These are phyloP conservation scores for Triglochin maritima DNA, from an alignment of 106 monocot genomes.

Conservation along the genomic window DNA sequence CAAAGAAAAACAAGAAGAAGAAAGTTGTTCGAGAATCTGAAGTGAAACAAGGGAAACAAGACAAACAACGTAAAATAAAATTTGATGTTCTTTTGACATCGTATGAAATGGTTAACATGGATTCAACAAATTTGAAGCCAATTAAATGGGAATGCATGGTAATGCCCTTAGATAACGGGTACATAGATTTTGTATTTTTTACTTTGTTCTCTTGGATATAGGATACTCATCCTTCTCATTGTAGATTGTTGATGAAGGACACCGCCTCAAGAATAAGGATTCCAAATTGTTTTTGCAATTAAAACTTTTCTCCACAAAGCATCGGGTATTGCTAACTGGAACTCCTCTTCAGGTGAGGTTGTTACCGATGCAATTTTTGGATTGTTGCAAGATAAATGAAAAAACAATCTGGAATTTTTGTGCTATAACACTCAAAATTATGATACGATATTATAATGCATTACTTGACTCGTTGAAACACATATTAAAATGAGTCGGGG, in stretches of 20 bases:
- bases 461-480: too few relatives aligned
- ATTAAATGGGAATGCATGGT: constrained; percentile 96
- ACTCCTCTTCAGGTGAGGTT: constrained; percentile 89
- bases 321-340: constrained; percentile 93
- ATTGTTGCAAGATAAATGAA: too few relatives aligned
- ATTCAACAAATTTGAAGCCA: constrained; percentile 61
- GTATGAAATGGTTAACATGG: constrained; percentile 98
- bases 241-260: constrained; percentile 96
- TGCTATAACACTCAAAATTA: too few relatives aligned
- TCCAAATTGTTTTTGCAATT: constrained; percentile 92
- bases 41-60: constrained; percentile 23
- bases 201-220: not conserved
- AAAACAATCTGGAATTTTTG: too few relatives aligned
- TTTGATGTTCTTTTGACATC: constrained; percentile 99
- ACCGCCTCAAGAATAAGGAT: constrained; percentile 96
- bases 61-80: constrained; percentile 46
- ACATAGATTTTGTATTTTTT: not conserved
- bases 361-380: not conserved
- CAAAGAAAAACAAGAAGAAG: constrained; percentile 49
- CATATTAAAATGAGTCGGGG: too few relatives aligned
- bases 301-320: constrained; percentile 72
- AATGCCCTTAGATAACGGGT: constrained; percentile 1
- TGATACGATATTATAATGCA: too few relatives aligned
- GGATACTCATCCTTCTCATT: constrained; percentile 5
- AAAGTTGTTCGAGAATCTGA: constrained; percentile 28